phyloP scores from a whole-genome alignment of 176 grass and related monocot species.

The Avena eriantha region DNA sequence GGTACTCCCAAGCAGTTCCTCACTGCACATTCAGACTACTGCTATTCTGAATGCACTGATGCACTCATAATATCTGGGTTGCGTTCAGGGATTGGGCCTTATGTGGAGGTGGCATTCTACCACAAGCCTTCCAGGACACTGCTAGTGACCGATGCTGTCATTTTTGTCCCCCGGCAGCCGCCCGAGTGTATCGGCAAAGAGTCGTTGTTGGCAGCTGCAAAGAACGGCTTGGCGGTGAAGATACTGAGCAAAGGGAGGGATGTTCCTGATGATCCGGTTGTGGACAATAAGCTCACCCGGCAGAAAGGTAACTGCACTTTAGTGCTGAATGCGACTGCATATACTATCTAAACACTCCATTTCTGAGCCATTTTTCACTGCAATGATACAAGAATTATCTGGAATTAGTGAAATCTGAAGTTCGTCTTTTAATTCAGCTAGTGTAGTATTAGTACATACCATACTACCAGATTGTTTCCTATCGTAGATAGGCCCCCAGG shows the following conservation, averaged over 20 bases:
- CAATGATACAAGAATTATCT: too few relatives aligned
- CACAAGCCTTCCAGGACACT: conserved; percentile 78
- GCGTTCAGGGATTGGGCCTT: conserved; percentile 90
- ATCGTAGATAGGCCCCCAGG: not conserved
- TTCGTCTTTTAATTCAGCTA: too few relatives aligned
- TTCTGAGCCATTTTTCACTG: too few relatives aligned
- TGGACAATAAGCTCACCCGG: conserved; percentile 72
- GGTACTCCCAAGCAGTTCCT: conserved; percentile 48
- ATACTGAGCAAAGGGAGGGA: conserved; percentile 93
- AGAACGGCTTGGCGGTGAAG: conserved; percentile 95
- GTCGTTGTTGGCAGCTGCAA: conserved; percentile 80
- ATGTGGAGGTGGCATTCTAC: conserved; percentile 94
- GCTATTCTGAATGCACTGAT: not conserved
- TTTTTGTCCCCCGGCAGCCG: conserved; percentile 81
- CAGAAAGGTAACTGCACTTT: conserved; percentile 89
- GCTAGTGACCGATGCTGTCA: conserved; percentile 90
- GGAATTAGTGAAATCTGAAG: too few relatives aligned
- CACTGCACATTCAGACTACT: not conserved
- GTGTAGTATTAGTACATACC: too few relatives aligned
- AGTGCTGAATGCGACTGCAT: too few relatives aligned
- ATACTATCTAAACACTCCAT: too few relatives aligned
- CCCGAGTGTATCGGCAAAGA: conserved; percentile 92
- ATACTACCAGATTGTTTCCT: too few relatives aligned
- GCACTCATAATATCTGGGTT: not conserved
- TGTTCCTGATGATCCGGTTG: conserved; percentile 77